A percentile compares a stretch with the other conserved stretches of the same genome.
Evolutionary conservation across 495 filamentous ascomycete species (phyloP).

Genomic region (Articulospora tetracladia): DNA sequence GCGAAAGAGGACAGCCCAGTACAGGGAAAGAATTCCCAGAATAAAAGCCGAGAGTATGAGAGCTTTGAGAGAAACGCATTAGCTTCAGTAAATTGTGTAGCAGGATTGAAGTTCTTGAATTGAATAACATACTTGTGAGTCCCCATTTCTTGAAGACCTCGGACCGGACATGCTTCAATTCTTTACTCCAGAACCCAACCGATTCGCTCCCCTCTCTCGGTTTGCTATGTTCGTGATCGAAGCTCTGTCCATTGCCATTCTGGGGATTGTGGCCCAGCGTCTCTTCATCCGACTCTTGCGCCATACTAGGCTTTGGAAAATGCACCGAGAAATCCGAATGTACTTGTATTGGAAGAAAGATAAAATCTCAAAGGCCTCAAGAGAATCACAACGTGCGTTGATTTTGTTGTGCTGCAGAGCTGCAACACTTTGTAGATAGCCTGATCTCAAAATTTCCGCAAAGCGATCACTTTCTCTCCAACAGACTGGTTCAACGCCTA

Average conservation of each 20-base stretch:
- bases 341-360: no score
- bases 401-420: no score
- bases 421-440: no score
- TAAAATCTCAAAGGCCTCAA: no score
- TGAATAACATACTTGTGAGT: constrained; percentile 14
- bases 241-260: not conserved
- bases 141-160: constrained; percentile 17
- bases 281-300: not conserved
- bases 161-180: constrained; percentile 7
- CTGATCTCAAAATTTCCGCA: no score
- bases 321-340: no score
- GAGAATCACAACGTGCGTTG: not conserved
- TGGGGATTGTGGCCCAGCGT: not conserved
- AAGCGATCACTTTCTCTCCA: no score
- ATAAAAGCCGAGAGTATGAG: constrained; percentile 51
- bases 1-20: constrained; percentile 56
- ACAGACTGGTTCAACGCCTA: not conserved
- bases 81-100: not conserved
- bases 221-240: constrained; percentile 4
- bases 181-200: constrained; percentile 18
- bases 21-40: constrained; percentile 51
- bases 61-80: constrained; percentile 31
- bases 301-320: not conserved
- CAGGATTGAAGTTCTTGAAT: not conserved
- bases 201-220: not conserved